A percentile compares a stretch with the other conserved stretches of the same genome.
phyloP scores from a whole-genome alignment of 352 stramenopile species.

The Aphanomyces invadans region DNA sequence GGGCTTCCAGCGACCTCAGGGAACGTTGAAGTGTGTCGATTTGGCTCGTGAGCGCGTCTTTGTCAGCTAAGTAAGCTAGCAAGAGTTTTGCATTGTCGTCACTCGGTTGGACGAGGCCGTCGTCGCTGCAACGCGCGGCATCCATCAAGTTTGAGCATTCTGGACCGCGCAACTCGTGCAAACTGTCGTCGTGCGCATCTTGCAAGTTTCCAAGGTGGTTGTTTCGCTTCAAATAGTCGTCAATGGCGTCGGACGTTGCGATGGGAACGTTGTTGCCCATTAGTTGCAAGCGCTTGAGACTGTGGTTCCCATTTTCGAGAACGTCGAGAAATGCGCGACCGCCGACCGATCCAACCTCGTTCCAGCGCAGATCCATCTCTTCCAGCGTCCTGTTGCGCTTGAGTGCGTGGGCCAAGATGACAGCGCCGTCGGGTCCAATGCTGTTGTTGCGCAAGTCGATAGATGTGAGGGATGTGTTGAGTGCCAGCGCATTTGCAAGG shows the following conservation, averaged over 20 bases:
- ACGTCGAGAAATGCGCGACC: slow-evolving; percentile 60
- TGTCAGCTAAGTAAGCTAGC: slow-evolving; percentile 59
- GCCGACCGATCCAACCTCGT: slow-evolving; percentile 66
- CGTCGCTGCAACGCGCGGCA: background rate
- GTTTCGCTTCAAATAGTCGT: slow-evolving; percentile 49
- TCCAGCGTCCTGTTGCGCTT: slow-evolving; percentile 52
- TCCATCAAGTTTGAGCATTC: background rate
- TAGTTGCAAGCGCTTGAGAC: slow-evolving; percentile 51
- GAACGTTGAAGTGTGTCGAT: background rate
- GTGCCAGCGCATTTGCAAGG: slow-evolving; percentile 47
- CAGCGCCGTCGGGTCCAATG: slow-evolving; percentile 60
- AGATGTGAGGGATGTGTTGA: slow-evolving; percentile 50
- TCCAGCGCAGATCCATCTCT: slow-evolving; percentile 75
- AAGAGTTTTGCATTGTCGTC: slow-evolving; percentile 42
- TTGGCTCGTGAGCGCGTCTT: slow-evolving; percentile 40
- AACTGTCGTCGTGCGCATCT: slow-evolving; percentile 22
- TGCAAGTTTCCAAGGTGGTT: slow-evolving; percentile 23
- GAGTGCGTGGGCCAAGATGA: slow-evolving; percentile 48
- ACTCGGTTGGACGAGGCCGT: no score
- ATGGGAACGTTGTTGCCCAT: slow-evolving; percentile 74
- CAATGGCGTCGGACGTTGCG: slow-evolving; percentile 58
- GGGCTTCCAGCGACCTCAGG: slow-evolving; percentile 27
- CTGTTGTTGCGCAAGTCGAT: slow-evolving; percentile 84
- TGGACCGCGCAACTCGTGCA: background rate
- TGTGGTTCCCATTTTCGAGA: slow-evolving; percentile 53